phyloP scores from a whole-genome alignment of 345 rosid species.

The Brassica cretica region DNA sequence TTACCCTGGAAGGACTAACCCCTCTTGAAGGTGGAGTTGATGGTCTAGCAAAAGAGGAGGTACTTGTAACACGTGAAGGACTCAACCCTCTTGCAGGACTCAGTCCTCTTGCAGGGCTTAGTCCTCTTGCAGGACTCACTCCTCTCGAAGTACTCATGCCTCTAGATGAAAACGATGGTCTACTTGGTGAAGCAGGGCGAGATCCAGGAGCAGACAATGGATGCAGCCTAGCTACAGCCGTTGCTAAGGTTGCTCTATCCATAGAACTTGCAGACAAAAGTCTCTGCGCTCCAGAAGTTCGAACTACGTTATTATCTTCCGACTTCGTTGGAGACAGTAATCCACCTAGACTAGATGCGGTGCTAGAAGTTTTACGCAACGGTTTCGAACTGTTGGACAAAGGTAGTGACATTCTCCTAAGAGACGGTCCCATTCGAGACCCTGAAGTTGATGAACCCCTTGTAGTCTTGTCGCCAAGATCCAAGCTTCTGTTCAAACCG shows the following conservation, averaged over 20 bases:
- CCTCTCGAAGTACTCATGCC: conserved; percentile 52
- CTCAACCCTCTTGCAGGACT: conserved; percentile 61
- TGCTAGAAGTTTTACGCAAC: conserved; percentile 61
- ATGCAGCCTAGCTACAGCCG: conserved; percentile 55
- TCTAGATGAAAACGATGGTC: conserved; percentile 46
- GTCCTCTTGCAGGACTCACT: conserved; percentile 51
- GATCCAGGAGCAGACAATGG: conserved; percentile 51
- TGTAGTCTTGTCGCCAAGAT: conserved; percentile 55
- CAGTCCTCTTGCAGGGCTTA: conserved; percentile 49
- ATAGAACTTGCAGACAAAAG: conserved; percentile 47
- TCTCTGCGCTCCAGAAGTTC: conserved; percentile 47
- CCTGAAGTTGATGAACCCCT: conserved; percentile 44
- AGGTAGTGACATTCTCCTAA: conserved; percentile 51
- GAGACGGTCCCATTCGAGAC: conserved; percentile 52
- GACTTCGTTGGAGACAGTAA: conserved; percentile 48
- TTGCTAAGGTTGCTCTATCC: conserved; percentile 49
- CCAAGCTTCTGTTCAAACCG: conserved; percentile 54
- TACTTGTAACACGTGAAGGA: conserved; percentile 44
- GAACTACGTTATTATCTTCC: conserved; percentile 47
- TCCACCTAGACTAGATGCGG: conserved; percentile 49
- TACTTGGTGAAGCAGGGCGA: conserved; percentile 74
- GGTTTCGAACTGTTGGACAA: conserved; percentile 45
- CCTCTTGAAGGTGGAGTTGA: conserved; percentile 79
- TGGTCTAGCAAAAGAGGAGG: conserved; percentile 53
- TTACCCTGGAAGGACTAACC: conserved; percentile 73